A percentile compares a stretch with the other conserved stretches of the same genome.
phyloP scores from a whole-genome alignment of 441 rosid species.

The Populus tomentosa region DNA sequence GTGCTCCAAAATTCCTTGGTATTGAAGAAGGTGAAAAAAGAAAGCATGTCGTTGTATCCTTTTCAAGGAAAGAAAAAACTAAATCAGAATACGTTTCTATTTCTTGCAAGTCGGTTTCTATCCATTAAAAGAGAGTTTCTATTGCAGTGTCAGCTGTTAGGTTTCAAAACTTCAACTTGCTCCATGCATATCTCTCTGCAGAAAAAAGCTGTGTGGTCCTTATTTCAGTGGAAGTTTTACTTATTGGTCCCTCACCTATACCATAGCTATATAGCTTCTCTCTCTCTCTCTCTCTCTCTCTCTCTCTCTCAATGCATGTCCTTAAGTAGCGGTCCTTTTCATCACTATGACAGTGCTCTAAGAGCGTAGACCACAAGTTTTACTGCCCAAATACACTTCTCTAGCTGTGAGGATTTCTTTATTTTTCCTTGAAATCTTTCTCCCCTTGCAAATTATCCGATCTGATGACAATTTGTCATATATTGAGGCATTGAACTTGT shows the following conservation, averaged over 20 bases:
- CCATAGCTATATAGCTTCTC: not conserved
- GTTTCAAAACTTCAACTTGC: constrained; percentile 29
- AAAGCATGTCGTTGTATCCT: not conserved
- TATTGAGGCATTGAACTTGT: not conserved
- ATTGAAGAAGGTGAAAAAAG: constrained; percentile 2
- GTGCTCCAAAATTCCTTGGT: constrained; percentile 13
- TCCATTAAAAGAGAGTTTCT: not conserved
- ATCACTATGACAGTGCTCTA: constrained; percentile 24
- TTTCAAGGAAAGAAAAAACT: constrained; percentile 14
- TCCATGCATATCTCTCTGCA: constrained; percentile 25
- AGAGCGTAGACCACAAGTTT: constrained; percentile 29
- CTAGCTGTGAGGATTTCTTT: constrained; percentile 12
- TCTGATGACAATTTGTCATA: not conserved
- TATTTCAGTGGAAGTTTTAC: constrained; percentile 18
- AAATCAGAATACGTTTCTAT: constrained; percentile 23
- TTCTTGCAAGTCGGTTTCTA: not conserved
- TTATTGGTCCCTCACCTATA: constrained; percentile 42
- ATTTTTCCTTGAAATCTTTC: constrained; percentile 4
- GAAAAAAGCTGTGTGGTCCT: constrained; percentile 39
- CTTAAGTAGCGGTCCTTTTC: constrained; percentile 26
- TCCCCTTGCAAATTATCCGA: not conserved
- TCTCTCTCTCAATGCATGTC: not conserved
- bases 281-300: not conserved
- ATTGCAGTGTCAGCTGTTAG: constrained; percentile 18
- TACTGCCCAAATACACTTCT: not conserved